phyloP scores from a whole-genome alignment of 108 stramenopile species.

The Skeletonema potamos region DNA sequence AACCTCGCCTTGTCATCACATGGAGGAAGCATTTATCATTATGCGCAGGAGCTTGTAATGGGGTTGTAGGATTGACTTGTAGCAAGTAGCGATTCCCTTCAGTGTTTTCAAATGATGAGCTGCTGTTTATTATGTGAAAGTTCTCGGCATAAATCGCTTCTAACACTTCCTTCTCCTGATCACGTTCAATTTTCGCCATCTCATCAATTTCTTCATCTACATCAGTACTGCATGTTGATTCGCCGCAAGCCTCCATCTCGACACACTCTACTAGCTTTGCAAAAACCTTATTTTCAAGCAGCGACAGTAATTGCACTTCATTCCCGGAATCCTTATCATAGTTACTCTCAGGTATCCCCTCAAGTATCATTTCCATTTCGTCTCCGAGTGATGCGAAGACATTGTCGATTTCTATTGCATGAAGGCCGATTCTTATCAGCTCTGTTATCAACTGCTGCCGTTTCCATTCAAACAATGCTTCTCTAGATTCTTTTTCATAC shows the following conservation, averaged over 20 bases:
- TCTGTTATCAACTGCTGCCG: slow-evolving; percentile 17
- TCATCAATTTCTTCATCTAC: slow-evolving; percentile 40
- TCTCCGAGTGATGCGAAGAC: neutral
- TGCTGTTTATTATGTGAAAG: slow-evolving; percentile 24
- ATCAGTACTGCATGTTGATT: neutral
- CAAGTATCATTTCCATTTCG: neutral
- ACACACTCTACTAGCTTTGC: slow-evolving; percentile 12
- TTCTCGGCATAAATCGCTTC: slow-evolving; percentile 71
- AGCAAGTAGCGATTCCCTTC: slow-evolving; percentile 41
- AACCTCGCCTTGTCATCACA: slow-evolving; percentile 49
- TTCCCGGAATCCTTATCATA: slow-evolving; percentile 2
- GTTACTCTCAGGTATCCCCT: slow-evolving; percentile 1
- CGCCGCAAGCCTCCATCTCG: neutral
- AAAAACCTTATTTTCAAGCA: slow-evolving; percentile 9
- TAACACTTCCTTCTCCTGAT: slow-evolving; percentile 66
- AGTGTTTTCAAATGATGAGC: neutral
- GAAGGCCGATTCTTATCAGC: slow-evolving; percentile 26
- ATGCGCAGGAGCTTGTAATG: slow-evolving; percentile 44
- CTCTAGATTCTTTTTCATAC: slow-evolving; percentile 37
- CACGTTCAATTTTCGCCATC: slow-evolving; percentile 51
- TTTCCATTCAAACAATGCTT: slow-evolving; percentile 6
- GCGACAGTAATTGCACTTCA: neutral
- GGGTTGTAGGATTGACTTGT: slow-evolving; percentile 28
- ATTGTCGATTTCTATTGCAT: slow-evolving; percentile 17
- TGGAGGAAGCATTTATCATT: slow-evolving; percentile 51